These are phyloP conservation scores for Cadophora malorum DNA, from an alignment of 2,329 filamentous ascomycete species.

Conservation along the genomic window DNA sequence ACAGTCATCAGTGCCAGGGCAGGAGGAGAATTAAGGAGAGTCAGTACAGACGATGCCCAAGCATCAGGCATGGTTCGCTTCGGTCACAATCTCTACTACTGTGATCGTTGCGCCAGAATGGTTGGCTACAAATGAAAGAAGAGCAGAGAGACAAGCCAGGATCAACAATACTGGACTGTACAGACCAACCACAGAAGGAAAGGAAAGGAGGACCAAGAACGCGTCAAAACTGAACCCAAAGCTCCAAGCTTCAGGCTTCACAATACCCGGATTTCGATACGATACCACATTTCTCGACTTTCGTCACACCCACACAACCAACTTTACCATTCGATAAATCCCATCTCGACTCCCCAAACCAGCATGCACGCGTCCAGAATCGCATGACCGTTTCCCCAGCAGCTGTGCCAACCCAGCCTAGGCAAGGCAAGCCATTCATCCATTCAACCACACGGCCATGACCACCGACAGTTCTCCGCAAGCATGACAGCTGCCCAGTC, in stretches of 20 bases:
- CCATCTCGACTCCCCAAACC: background rate
- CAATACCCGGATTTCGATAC: background rate
- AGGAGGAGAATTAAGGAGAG: slow-evolving; percentile 30
- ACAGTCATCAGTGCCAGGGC: slow-evolving; percentile 52
- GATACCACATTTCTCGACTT: slow-evolving; percentile 1
- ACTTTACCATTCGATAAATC: background rate
- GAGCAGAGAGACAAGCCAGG: background rate
- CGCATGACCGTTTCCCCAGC: background rate
- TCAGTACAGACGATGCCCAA: slow-evolving; percentile 60
- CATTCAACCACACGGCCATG: background rate
- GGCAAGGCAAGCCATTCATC: background rate
- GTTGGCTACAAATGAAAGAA: slow-evolving; percentile 64
- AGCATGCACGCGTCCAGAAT: slow-evolving; percentile 3
- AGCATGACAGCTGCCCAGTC: background rate
- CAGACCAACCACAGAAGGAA: background rate
- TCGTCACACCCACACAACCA: background rate
- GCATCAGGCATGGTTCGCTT: slow-evolving; percentile 69
- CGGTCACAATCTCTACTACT: slow-evolving; percentile 71
- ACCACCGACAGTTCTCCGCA: slow-evolving; percentile 4
- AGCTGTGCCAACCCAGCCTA: background rate
- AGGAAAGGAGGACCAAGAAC: slow-evolving; percentile 2
- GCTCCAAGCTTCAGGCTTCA: background rate
- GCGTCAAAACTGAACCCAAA: background rate
- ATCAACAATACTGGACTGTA: slow-evolving; percentile 7
- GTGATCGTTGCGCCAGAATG: slow-evolving; percentile 66